Base-by-base conservation (phyloP, 2,329 filamentous ascomycete species). In the Mycocentrospora acerina region DNA sequence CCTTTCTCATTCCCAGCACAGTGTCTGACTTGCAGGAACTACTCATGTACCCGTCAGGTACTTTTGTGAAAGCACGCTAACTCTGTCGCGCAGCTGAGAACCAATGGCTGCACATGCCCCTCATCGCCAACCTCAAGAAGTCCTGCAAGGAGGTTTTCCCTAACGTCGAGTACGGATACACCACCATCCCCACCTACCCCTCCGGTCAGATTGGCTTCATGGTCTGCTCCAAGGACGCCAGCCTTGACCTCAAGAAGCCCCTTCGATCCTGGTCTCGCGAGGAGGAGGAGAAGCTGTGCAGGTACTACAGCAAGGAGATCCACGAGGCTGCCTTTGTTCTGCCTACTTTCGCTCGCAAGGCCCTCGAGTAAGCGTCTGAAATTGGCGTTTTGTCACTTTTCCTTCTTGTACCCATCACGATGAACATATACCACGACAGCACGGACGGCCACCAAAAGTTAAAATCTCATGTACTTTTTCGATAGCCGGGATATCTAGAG, bases 121-220 rank as follows among this genome's bases (percentile, higher is more conserved):
- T 98, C 62, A 98, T 98, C 74, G 82, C 84, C 69, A 82, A 91
- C 76, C 86, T 98, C 65, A 95, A 95, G 83, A 90, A 95, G 80
- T 82, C 90, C 67, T 96, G 91, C 86, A 86, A 86, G 71, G 86
- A 93, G 72, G 88, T 98, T 71, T 98, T 98, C 85, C 90, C 93
- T 53, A 88, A 88, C 49, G 93, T 87, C 70, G 93, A 98, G 77
- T 98, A 97, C 76, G 93, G 88, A 60, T 98, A 96, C 82, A 97
- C 91, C 65, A 97, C 91, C 62, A 98, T 98, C 72, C 93, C 93
- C 44, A 98, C 93, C 67, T 98, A 98, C 79, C 93, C 93, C 55
- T 95, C 89, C 40, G 93, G 93, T 68, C 93, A 98, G 78, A 98
- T 98, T 65, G 93, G 93, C 68, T 98, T 98, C 85, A 96, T 98